These are phyloP conservation scores for Dactylellina sp. DNA, from an alignment of 2,329 filamentous ascomycete genomes.

Conservation along the genomic window DNA sequence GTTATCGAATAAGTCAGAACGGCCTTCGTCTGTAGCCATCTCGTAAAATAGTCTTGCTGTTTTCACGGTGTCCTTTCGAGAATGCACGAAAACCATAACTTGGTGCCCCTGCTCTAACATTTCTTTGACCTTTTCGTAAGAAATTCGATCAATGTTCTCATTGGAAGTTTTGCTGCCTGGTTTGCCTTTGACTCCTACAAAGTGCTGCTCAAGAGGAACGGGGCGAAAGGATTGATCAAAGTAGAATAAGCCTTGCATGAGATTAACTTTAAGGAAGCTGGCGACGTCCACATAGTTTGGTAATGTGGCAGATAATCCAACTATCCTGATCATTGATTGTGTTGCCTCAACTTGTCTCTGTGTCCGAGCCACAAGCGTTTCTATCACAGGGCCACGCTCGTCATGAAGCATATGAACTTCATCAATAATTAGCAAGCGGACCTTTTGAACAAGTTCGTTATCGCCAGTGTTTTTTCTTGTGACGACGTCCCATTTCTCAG, in stretches of 20 bases:
- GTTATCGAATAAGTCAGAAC: constrained; percentile 85
- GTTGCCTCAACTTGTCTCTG: constrained; percentile 98
- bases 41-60: constrained; percentile 88
- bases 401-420: constrained; percentile 99
- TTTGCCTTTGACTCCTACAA: constrained; percentile 95
- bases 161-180: constrained; percentile 81
- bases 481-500: constrained; percentile 99
- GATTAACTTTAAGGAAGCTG: constrained; percentile 96
- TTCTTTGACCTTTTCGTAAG: constrained; percentile 93
- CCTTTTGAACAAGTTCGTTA: constrained; percentile 96
- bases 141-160: constrained; percentile 86
- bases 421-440: constrained; percentile 94
- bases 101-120: constrained; percentile 95
- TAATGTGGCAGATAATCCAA: constrained; percentile 93
- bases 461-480: constrained; percentile 97
- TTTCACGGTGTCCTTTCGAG: constrained; percentile 89
- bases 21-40: constrained; percentile 83
- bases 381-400: constrained; percentile 92
- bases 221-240: constrained; percentile 96
- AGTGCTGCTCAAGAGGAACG: constrained; percentile 96
- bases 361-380: constrained; percentile 93
- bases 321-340: constrained; percentile 93
- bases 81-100: constrained; percentile 99
- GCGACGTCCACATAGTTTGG: constrained; percentile 97
- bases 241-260: constrained; percentile 91